Evolutionary conservation across 1,139 yeast genomes (phyloP).

Genomic region (Barnettozyma hawaiiensis): DNA sequence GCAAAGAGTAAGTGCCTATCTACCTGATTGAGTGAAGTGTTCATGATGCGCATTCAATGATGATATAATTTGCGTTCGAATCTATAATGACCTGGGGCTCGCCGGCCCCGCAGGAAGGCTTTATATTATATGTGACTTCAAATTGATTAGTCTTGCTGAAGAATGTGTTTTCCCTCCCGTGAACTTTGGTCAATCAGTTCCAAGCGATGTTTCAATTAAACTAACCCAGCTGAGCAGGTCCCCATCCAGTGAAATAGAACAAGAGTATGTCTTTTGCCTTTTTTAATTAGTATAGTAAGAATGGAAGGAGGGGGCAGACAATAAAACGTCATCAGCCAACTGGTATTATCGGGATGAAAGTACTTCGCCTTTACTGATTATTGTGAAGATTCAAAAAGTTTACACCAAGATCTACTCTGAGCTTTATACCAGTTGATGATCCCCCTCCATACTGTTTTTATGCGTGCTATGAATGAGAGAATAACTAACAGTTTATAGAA

Average conservation of each 20-base stretch:
- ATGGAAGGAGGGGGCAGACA: too few relatives aligned
- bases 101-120: slow-evolving; percentile 29
- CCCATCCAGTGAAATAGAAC: too few relatives aligned
- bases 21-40: neutral
- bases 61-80: slow-evolving; percentile 69
- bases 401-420: slow-evolving; percentile 39
- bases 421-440: neutral
- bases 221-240: too few relatives aligned
- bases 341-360: slow-evolving; percentile 30
- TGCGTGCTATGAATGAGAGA: neutral
- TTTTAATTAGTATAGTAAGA: too few relatives aligned
- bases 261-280: too few relatives aligned
- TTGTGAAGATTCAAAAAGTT: slow-evolving; percentile 31
- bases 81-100: slow-evolving; percentile 20
- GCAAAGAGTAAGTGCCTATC: too few relatives aligned
- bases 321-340: too few relatives aligned
- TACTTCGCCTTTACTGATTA: slow-evolving; percentile 29
- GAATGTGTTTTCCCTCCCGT: neutral
- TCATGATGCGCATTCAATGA: slow-evolving; percentile 28
- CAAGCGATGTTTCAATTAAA: too few relatives aligned
- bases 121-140: slow-evolving; percentile 36
- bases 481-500: slow-evolving; percentile 2
- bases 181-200: neutral
- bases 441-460: too few relatives aligned
- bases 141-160: slow-evolving; percentile 14